Conservation (phyloP, 2,329 filamentous ascomycete species). For the Byssoonygena ceratinophila region DNA sequence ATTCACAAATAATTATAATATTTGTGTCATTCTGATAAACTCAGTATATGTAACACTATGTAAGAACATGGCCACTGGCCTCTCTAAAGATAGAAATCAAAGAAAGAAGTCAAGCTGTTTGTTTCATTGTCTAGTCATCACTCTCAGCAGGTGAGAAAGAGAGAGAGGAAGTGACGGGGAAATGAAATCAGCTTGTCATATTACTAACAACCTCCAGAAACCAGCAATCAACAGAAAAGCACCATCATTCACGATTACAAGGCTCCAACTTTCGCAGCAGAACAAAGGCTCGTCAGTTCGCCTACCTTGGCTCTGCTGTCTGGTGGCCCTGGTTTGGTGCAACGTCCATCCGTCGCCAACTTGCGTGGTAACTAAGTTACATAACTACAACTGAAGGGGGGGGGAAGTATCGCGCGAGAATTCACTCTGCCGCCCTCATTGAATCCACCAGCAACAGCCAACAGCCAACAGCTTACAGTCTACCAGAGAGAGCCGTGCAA, state of each 20-base stretch:
- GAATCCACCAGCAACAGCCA: no score
- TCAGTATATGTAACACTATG: no score
- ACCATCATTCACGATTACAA: no score
- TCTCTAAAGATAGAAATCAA: not conserved
- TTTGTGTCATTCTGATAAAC: no score
- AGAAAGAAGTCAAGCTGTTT: not conserved
- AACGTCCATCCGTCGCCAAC: not conserved
- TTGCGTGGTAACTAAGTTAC: no score
- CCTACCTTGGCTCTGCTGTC: not conserved
- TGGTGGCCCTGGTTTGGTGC: not conserved
- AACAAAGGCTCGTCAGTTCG: not conserved
- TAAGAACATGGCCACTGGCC: no score
- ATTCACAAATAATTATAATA: no score
- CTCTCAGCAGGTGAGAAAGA: no score
- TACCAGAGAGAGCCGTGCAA: not conserved
- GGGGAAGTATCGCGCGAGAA: not conserved
- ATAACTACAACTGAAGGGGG: not conserved
- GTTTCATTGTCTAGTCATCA: not conserved
- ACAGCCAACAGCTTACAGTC: not conserved
- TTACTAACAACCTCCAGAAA: not conserved
- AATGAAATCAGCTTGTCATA: no score
- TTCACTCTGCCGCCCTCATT: not conserved
- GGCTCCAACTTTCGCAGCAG: not conserved
- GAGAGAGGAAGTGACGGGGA: no score
- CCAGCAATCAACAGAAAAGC: no score